Evolutionary conservation across 805 yeast species (phyloP), one percentile per base, ranked within the genome.

Genomic region (Yamadazyma sp.): DNA sequence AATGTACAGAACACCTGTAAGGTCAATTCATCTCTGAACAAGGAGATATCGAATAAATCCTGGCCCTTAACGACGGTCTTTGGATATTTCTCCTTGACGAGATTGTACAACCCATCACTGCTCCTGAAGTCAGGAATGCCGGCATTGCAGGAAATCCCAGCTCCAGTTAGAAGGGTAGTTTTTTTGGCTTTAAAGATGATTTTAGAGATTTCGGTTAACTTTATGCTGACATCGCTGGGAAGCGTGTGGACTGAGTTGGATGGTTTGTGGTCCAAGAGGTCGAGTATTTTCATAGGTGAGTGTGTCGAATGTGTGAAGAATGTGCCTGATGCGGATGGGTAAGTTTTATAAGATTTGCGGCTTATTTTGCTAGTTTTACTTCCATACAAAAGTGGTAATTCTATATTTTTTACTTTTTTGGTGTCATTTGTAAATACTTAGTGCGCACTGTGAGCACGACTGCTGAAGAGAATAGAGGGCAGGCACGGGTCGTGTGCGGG

Each of bases 91-190:
- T 63, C 57, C 53, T 83, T 86, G 21, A 83, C 85, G 61, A 80
- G 56, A 42, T 83, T 80, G 62, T 91, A 90, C 7, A 90, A 71
- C 2, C 98, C 98, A 48, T 83, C 77, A 7, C 80, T 67, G 3
- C 95, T 84, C 39, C 98, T 72, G 57, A 90, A 90, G 57, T 91
- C 98, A 3, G 99, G 99, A 32, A 91, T 93, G 0, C 99, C 98
- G 1, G 98, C 97, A 55, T 85, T 87, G 57, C 96, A 88, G 11
- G 96, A 87, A 41, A 91, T 88, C 1, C 99, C 99, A 2, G 99
- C 99, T 6, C 99, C 98, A 0, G 96, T 89, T 38, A 90, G 67
- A 3, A 85, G 71, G 14, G 84, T 70, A n/a, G 81, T 64, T 50
- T 73, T 78, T 37, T 73, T 76, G 20, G 90, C 70, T 47, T 82